phyloP scores from a whole-genome alignment of 225 moss, liverwort and hornwort species.

The Bryum argenteum region DNA sequence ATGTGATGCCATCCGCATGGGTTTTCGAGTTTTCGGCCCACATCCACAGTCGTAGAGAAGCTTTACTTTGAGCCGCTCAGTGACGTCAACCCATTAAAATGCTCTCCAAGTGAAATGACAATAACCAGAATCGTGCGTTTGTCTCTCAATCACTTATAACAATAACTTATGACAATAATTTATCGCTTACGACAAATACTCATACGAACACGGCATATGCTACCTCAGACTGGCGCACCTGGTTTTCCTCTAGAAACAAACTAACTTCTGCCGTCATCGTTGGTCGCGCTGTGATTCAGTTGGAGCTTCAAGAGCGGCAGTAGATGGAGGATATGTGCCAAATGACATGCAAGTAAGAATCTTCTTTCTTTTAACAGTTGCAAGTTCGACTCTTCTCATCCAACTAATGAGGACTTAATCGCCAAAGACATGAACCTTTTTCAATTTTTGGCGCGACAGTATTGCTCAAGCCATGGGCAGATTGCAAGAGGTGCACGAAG shows the following conservation, averaged over 20 bases:
- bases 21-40: neutral
- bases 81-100: neutral
- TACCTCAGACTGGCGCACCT: neutral
- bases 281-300: constrained; percentile 50
- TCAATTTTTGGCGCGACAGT: neutral
- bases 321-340: constrained; percentile 90
- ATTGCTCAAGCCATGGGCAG: constrained; percentile 10
- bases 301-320: constrained; percentile 98
- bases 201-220: neutral
- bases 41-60: neutral
- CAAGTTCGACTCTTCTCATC: neutral
- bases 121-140: neutral
- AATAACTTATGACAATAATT: no score
- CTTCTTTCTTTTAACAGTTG: constrained; percentile 5
- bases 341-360: constrained; percentile 88
- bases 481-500: constrained; percentile 23
- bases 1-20: neutral
- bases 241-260: neutral
- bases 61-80: neutral
- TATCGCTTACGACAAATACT: no score
- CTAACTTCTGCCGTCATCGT: constrained; percentile 15
- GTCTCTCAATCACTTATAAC: neutral
- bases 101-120: neutral
- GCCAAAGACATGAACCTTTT: neutral
- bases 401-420: neutral